Evolutionary conservation across 1,284 basidiomycete genomes (phyloP).

Genomic region (Moniliophthora roreri): DNA sequence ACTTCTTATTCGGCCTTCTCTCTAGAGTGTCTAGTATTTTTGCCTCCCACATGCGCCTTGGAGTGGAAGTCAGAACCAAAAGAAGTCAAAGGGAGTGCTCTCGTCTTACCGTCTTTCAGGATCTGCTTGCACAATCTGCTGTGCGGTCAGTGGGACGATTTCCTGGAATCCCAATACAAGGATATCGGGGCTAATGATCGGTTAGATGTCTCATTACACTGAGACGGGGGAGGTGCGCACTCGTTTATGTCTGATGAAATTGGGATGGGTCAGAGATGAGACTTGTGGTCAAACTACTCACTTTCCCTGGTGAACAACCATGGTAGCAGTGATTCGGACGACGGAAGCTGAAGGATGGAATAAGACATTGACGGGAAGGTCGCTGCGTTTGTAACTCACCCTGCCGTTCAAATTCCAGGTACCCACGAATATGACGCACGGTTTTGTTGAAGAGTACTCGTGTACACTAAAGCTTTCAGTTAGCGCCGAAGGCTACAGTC

Average conservation of each 20-base stretch:
- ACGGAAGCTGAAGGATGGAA: conserved; percentile 33
- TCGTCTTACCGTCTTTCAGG: conserved; percentile 79
- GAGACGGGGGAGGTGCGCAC: conserved; percentile 37
- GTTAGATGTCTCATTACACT: conserved; percentile 7
- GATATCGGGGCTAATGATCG: conserved; percentile 72
- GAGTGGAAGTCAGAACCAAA: conserved; percentile 3
- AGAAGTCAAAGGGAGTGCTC: conserved; percentile 3
- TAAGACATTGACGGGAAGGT: conserved; percentile 10
- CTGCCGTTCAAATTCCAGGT: conserved; percentile 97
- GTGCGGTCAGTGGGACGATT: conserved; percentile 94
- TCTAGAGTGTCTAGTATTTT: conserved; percentile 81
- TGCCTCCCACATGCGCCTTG: conserved; percentile 84
- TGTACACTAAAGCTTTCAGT: conserved; percentile 49
- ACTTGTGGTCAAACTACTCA: conserved; percentile 35
- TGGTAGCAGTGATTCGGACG: conserved; percentile 81
- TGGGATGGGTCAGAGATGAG: conserved; percentile 10
- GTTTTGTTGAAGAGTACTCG: conserved; percentile 84
- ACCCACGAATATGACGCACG: conserved; percentile 80
- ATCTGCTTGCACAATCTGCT: conserved; percentile 96
- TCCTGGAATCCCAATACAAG: conserved; percentile 96
- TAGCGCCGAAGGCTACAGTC: background rate
- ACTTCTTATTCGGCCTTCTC: conserved; percentile 61
- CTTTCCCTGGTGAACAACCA: conserved; percentile 88
- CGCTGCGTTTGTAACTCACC: conserved; percentile 41
- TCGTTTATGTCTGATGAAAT: conserved; percentile 48